phyloP scores from a whole-genome alignment of 495 filamentous ascomycete genomes.

The Penicillium diatomitis region DNA sequence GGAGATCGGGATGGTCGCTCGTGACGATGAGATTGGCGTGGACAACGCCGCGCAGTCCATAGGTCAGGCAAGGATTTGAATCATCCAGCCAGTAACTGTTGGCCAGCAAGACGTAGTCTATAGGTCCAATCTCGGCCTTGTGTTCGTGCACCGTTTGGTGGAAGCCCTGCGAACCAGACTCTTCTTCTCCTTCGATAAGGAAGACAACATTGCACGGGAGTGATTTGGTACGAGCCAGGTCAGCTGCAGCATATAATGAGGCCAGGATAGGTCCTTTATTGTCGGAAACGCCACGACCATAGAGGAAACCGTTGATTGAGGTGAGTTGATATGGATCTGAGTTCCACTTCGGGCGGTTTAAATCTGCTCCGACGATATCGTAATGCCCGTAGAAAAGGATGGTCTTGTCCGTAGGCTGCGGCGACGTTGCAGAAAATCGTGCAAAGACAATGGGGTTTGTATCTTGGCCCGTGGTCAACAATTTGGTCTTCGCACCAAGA shows the following conservation, averaged over 20 bases:
- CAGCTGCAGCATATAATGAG: constrained; percentile 84
- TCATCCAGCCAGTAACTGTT: constrained; percentile 99
- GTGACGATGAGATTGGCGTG: constrained; percentile 84
- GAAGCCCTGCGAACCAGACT: constrained; percentile 87
- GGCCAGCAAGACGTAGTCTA: constrained; percentile 89
- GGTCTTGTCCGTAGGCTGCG: constrained; percentile 60
- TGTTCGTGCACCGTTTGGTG: constrained; percentile 64
- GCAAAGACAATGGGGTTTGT: constrained; percentile 88
- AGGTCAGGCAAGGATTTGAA: constrained; percentile 88
- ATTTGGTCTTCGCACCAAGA: constrained; percentile 77
- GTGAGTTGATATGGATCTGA: constrained; percentile 77
- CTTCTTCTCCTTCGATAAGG: constrained; percentile 93
- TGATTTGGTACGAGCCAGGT: constrained; percentile 66
- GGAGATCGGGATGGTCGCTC: constrained; percentile 79
- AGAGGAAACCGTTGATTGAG: constrained; percentile 85
- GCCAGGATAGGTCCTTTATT: constrained; percentile 95
- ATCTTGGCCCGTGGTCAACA: constrained; percentile 63
- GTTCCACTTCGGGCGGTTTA: constrained; percentile 67
- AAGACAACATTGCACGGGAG: constrained; percentile 85
- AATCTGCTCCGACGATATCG: constrained; percentile 92
- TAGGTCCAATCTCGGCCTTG: constrained; percentile 75
- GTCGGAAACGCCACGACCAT: constrained; percentile 93
- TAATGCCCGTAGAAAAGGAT: constrained; percentile 98
- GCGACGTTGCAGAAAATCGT: constrained; percentile 58
- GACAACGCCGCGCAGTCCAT: constrained; percentile 88